phyloP scores from a whole-genome alignment of 2,329 filamentous ascomycete species.

The Colletotrichum navitas region DNA sequence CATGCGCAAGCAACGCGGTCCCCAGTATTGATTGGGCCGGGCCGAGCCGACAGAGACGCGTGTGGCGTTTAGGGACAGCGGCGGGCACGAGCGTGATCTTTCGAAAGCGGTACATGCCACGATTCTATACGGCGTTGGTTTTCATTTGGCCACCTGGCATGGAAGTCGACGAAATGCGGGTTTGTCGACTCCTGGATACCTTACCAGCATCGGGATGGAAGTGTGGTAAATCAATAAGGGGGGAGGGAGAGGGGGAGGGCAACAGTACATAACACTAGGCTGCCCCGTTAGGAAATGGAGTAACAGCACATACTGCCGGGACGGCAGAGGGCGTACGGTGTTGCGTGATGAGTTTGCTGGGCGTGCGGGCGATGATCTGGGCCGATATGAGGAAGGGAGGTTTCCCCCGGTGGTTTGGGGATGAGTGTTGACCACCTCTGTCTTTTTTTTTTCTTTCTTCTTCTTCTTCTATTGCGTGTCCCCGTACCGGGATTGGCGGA shows the following conservation, averaged over 20 bases:
- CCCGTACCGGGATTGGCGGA: slow-evolving; percentile 4
- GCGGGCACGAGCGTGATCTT: background rate
- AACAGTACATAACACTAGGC: slow-evolving; percentile 13
- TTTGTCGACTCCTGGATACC: slow-evolving; percentile 27
- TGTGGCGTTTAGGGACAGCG: background rate
- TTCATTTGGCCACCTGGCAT: slow-evolving; percentile 20
- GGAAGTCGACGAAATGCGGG: slow-evolving; percentile 11
- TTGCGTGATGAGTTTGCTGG: background rate
- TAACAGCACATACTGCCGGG: slow-evolving; percentile 36
- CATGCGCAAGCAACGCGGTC: slow-evolving; percentile 33
- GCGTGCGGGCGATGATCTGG: slow-evolving; percentile 21
- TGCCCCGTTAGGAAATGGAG: slow-evolving; percentile 31
- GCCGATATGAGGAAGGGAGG: slow-evolving; percentile 14
- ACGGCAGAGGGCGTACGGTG: slow-evolving; percentile 19
- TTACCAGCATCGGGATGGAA: slow-evolving; percentile 24
- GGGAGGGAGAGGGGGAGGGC: slow-evolving; percentile 1
- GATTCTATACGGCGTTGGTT: slow-evolving; percentile 27
- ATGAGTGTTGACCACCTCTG: background rate
- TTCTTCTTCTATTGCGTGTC: background rate
- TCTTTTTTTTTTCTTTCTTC: background rate
- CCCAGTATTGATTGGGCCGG: slow-evolving; percentile 15
- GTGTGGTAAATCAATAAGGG: slow-evolving; percentile 7
- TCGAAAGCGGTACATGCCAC: slow-evolving; percentile 12
- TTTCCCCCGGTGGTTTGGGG: background rate
- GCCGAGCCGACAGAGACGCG: background rate